These are phyloP conservation scores for Barnettozyma populi DNA, from an alignment of 805 yeast genomes.

Conservation along the genomic window DNA sequence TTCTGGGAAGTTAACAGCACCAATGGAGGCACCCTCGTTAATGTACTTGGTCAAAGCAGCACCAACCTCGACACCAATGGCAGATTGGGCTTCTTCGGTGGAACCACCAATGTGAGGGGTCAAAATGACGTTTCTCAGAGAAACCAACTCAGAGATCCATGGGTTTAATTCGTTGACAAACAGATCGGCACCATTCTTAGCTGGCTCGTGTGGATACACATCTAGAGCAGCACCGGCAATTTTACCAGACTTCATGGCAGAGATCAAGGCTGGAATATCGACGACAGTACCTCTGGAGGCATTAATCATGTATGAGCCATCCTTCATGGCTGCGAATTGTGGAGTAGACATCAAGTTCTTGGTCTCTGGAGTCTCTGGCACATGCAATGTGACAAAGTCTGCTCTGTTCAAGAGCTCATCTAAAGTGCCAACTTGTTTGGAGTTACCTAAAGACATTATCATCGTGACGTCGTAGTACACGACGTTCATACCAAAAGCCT, in stretches of 20 bases:
- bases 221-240: conserved; percentile 97
- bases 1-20: conserved; percentile 99
- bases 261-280: conserved; percentile 89
- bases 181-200: conserved; percentile 83
- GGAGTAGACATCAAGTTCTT: conserved; percentile 83
- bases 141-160: conserved; percentile 78
- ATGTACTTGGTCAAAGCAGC: conserved; percentile 82
- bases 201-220: conserved; percentile 96
- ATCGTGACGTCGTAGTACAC: conserved; percentile 86
- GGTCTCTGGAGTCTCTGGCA: conserved; percentile 92
- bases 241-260: conserved; percentile 88
- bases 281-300: conserved; percentile 98
- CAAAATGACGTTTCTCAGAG: conserved; percentile 81
- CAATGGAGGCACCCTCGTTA: conserved; percentile 91
- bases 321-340: conserved; percentile 93
- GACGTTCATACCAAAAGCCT: conserved; percentile 96
- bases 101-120: conserved; percentile 99
- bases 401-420: conserved; percentile 75
- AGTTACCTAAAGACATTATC: conserved; percentile 96
- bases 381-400: conserved; percentile 91
- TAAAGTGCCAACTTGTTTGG: conserved; percentile 83
- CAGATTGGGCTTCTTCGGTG: conserved; percentile 97
- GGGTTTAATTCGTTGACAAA: conserved; percentile 69
- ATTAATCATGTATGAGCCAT: conserved; percentile 89
- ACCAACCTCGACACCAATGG: conserved; percentile 94